Evolutionary conservation across 2,329 filamentous ascomycete genomes (phyloP), one percentile per base, ranked within the genome.

Genomic region (Ascocoryne sarcoides): DNA sequence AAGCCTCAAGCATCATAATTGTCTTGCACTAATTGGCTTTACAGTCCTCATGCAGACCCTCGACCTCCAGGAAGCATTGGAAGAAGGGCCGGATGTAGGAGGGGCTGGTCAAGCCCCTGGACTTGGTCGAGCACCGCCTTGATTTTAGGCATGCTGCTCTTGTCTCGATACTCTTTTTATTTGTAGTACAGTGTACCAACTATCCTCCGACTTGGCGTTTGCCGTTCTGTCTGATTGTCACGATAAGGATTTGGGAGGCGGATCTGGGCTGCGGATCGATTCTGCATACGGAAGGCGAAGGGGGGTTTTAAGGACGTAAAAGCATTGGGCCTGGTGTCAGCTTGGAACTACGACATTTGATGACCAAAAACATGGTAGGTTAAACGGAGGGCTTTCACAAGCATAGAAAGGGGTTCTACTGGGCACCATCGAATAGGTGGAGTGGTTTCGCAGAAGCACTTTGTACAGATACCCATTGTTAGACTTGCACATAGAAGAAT

Each of bases 1-100:
- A 37, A 21, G 9, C 14, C 16, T 17, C 14, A n/a, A n/a, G n/a
- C n/a, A n/a, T n/a, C 19, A 28, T 12, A 12, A 2, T 10, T 2
- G 4, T 5, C n/a, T n/a, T n/a, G n/a, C n/a, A n/a, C n/a, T n/a
- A n/a, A n/a, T n/a, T n/a, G n/a, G n/a, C n/a, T 15, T 18, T 31
- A 18, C 45, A 76, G 73, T 74, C 50, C 59, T 76, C 34, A 63
- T 61, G 14, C 65, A 68, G 49, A 75, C 71, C 51, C 64, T 76
- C 45, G 70, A 76, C 47, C 60, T 73, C 10, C 63, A 73, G 46
- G 70, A 73, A 45, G 59, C 63, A 4, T 42, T 59, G 33, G 53
- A 61, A 43, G 46, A 40, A 12, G 32, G n/a, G n/a, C n/a, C 42
- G 5, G 41, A 44, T 12, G 40, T 40, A 7, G 45, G 32, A 30